These are phyloP conservation scores for Zygoascus ofunaensis DNA, from an alignment of 805 yeast genomes.

Conservation along the genomic window DNA sequence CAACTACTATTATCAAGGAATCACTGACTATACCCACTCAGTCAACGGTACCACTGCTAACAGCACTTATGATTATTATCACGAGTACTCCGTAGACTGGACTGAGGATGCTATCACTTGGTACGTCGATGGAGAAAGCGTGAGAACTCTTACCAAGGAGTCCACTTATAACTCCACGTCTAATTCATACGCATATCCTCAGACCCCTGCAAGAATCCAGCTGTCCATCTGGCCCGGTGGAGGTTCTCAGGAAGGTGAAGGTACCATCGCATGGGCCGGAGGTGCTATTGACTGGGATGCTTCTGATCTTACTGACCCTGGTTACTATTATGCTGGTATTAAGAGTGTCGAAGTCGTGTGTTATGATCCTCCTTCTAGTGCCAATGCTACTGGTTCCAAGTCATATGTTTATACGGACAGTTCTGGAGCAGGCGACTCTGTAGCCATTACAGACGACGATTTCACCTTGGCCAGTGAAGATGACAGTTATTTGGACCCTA, in stretches of 20 bases:
- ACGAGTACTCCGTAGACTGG: constrained; percentile 77
- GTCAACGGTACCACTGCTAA: constrained; percentile 31
- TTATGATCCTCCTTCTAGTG: constrained; percentile 60
- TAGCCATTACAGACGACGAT: constrained; percentile 54
- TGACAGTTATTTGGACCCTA: constrained; percentile 53
- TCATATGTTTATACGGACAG: constrained; percentile 48
- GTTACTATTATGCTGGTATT: constrained; percentile 70
- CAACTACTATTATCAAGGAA: constrained; percentile 73
- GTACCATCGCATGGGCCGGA: constrained; percentile 79
- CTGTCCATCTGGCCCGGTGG: constrained; percentile 51
- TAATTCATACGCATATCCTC: constrained; percentile 69
- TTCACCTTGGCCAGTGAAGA: constrained; percentile 50
- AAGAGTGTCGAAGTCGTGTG: constrained; percentile 54
- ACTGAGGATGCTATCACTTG: constrained; percentile 58
- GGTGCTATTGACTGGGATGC: constrained; percentile 81
- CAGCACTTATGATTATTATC: constrained; percentile 56
- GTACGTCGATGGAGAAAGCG: constrained; percentile 59
- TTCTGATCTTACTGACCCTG: constrained; percentile 58
- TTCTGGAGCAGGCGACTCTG: constrained; percentile 35
- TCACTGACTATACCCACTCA: constrained; percentile 56
- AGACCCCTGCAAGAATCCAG: constrained; percentile 81
- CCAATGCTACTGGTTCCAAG: constrained; percentile 37
- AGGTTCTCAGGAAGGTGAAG: constrained; percentile 39
- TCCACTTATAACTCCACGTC: constrained; percentile 53
- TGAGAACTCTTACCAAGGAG: constrained; percentile 52